A percentile compares a stretch with the other conserved stretches of the same genome.
Evolutionary conservation across 306 rosid species (phyloP).

Genomic region (Prunus kanzakura): DNA sequence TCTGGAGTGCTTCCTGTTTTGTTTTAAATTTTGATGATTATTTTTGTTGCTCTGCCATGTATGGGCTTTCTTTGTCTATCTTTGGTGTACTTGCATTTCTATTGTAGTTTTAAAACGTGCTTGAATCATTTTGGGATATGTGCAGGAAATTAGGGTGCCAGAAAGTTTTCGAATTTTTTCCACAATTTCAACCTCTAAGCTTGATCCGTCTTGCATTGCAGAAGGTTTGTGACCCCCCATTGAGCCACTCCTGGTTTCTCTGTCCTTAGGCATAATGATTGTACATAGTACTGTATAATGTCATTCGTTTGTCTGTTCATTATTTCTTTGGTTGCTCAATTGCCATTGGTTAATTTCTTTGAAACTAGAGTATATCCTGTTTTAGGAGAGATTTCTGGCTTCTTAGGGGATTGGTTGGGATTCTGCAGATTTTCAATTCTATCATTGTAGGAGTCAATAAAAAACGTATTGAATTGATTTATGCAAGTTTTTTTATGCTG

Average conservation of each 20-base stretch:
- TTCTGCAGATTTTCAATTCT: neutral
- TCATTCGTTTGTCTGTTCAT: neutral
- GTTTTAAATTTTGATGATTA: neutral
- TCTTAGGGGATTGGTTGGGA: too few species aligned
- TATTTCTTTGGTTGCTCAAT: neutral
- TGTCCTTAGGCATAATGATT: neutral
- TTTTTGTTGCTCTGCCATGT: neutral
- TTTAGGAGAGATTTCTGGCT: neutral
- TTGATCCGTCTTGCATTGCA: slow-evolving; percentile 40
- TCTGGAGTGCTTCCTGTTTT: neutral
- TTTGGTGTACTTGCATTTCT: neutral
- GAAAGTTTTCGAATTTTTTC: slow-evolving; percentile 77
- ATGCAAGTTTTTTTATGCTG: neutral
- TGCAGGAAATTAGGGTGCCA: slow-evolving; percentile 79
- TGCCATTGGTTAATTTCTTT: neutral
- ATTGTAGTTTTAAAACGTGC: neutral
- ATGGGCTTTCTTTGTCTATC: neutral
- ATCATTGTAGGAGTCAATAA: neutral
- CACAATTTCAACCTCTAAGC: slow-evolving; percentile 61
- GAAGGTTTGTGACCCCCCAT: slow-evolving; percentile 44
- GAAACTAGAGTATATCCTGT: neutral
- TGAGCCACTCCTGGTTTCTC: neutral
- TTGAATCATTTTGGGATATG: slow-evolving; percentile 1
- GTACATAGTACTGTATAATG: neutral
- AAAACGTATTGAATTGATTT: neutral